Conservation (phyloP, 2,329 filamentous ascomycete genomes). For the Fusarium oligoseptatum region DNA sequence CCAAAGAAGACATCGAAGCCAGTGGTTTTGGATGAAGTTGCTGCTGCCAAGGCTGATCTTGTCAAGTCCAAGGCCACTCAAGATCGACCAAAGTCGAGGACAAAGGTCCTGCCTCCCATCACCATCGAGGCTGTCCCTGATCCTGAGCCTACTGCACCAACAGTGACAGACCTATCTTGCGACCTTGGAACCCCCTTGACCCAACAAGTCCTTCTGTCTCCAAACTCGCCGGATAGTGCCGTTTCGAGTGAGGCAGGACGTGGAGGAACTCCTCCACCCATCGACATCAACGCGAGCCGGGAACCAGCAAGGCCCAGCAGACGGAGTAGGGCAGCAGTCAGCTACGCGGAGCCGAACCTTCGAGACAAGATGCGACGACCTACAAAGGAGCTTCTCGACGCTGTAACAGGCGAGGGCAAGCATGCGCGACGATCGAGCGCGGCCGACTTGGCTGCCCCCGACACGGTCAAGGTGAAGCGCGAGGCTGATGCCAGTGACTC, state of each 20-base stretch:
- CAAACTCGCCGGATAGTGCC: slow-evolving; percentile 64
- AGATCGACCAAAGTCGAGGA: slow-evolving; percentile 45
- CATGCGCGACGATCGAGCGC: slow-evolving; percentile 59
- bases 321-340: slow-evolving; percentile 76
- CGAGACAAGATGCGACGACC: slow-evolving; percentile 87
- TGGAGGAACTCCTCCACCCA: slow-evolving; percentile 71
- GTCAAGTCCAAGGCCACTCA: slow-evolving; percentile 44
- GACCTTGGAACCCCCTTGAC: slow-evolving; percentile 49
- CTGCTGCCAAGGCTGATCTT: slow-evolving; percentile 55
- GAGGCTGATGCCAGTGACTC: slow-evolving; percentile 49
- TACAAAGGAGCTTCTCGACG: slow-evolving; percentile 81
- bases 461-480: slow-evolving; percentile 49
- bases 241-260: slow-evolving; percentile 50
- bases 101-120: slow-evolving; percentile 44
- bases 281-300: slow-evolving; percentile 66
- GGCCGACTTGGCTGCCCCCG: slow-evolving; percentile 45
- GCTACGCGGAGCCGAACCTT: slow-evolving; percentile 86
- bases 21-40: slow-evolving; percentile 52
- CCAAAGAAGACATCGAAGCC: slow-evolving; percentile 65
- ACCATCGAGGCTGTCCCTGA: slow-evolving; percentile 36
- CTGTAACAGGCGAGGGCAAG: slow-evolving; percentile 75
- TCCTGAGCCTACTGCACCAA: slow-evolving; percentile 34
- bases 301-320: slow-evolving; percentile 75
- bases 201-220: slow-evolving; percentile 59
- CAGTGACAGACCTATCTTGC: slow-evolving; percentile 21